phyloP scores from a whole-genome alignment of 768 basidiomycete species.

The Boletus subcaerulescens region DNA sequence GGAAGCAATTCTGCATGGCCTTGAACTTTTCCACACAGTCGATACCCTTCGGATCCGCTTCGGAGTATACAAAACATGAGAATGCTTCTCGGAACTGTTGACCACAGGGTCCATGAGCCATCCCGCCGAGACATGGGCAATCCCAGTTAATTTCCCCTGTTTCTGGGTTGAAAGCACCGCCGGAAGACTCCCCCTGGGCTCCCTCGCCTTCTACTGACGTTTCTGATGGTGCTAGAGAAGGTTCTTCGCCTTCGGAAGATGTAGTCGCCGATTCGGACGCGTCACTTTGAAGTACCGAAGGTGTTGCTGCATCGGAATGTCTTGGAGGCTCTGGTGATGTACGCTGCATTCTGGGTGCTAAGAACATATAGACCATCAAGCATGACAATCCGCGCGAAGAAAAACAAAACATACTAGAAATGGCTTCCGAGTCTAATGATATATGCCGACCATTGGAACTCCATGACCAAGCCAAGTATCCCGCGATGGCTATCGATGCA shows the following conservation, averaged over 20 bases:
- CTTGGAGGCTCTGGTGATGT: constrained; percentile 2
- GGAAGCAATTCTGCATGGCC: constrained; percentile 97
- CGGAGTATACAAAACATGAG: constrained; percentile 93
- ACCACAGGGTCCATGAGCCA: constrained; percentile 97
- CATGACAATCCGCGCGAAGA: not conserved
- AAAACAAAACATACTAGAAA: constrained; percentile 23
- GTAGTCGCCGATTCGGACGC: constrained; percentile 14
- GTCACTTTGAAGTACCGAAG: constrained; percentile 11
- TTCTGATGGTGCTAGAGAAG: constrained; percentile 7
- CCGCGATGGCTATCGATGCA: constrained; percentile 42
- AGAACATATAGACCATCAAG: not conserved
- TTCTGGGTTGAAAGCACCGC: constrained; percentile 85
- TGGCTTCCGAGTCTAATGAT: constrained; percentile 43
- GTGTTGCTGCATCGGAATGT: constrained; percentile 19
- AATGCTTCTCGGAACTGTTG: constrained; percentile 92
- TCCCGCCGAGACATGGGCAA: constrained; percentile 97
- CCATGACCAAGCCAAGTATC: constrained; percentile 50
- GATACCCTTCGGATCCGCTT: constrained; percentile 94
- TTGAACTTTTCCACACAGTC: constrained; percentile 98
- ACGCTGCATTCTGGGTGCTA: constrained; percentile 20
- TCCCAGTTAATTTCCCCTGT: constrained; percentile 99
- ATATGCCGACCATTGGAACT: constrained; percentile 40
- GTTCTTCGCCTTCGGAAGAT: constrained; percentile 2
- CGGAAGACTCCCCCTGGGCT: constrained; percentile 28
- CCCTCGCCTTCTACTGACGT: constrained; percentile 19